Percentiles rank a stretch among this genome's conserved stretches.
Conservation (phyloP, 192 early-diverging fungal species). For the Linnemannia elongata region DNA sequence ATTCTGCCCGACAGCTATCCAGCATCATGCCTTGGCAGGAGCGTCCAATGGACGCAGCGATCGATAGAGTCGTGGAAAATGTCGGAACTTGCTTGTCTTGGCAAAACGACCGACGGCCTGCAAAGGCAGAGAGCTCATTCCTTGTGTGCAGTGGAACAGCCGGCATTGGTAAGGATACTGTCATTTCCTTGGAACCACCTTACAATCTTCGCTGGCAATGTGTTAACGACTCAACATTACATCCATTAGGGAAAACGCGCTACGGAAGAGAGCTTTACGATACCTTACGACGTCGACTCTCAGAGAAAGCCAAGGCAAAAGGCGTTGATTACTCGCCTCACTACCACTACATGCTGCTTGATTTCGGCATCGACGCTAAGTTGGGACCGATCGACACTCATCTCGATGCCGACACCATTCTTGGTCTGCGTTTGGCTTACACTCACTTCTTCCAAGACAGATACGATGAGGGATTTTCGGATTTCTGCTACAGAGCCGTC, state of each 20-base stretch:
- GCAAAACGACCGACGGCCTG: not conserved
- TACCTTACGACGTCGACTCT: not conserved
- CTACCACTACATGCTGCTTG: conserved; percentile 16
- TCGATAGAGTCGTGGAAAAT: conserved; percentile 16
- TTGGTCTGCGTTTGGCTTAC: conserved; percentile 23
- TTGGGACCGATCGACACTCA: not conserved
- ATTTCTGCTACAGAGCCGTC: not conserved
- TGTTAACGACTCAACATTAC: conserved; percentile 1
- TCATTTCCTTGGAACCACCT: not conserved
- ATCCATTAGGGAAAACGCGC: conserved; percentile 22
- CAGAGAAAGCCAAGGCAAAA: not conserved
- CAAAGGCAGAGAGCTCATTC: conserved; percentile 15
- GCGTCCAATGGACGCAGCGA: conserved; percentile 9
- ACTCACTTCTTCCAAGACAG: conserved; percentile 19
- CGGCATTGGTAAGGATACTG: conserved; percentile 14
- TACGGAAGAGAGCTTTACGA: conserved; percentile 8
- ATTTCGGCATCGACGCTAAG: not conserved
- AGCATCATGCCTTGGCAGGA: conserved; percentile 1
- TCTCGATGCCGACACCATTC: conserved; percentile 3
- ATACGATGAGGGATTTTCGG: conserved; percentile 4
- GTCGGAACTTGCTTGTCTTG: conserved; percentile 5
- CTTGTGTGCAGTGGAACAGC: conserved; percentile 27
- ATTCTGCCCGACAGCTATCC: not conserved
- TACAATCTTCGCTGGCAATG: not conserved
- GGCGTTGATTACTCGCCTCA: not conserved